phyloP scores from a whole-genome alignment of 2,329 filamentous ascomycete species.

The Pseudocercospora musae region DNA sequence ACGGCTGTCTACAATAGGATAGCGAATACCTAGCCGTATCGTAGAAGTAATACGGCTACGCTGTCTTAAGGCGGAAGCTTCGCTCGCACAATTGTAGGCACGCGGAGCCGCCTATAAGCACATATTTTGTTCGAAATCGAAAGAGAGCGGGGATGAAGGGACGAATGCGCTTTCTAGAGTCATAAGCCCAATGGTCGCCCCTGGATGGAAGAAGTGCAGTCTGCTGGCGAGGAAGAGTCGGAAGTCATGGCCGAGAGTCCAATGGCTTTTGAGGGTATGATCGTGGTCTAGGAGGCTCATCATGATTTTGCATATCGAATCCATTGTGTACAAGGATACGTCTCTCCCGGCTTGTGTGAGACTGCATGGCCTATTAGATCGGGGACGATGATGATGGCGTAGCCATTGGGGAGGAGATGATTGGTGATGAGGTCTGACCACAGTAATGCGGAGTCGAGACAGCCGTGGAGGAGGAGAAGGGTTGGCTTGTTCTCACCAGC shows the following conservation, averaged over 20 bases:
- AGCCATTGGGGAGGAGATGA: slow-evolving; percentile 38
- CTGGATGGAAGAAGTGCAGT: slow-evolving; percentile 42
- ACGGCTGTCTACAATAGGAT: no score
- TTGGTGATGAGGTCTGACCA: slow-evolving; percentile 42
- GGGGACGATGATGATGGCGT: slow-evolving; percentile 39
- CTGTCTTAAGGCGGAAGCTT: no score
- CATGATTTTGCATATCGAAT: slow-evolving; percentile 37
- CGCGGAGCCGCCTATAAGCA: no score
- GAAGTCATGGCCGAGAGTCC: slow-evolving; percentile 52
- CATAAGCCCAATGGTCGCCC: slow-evolving; percentile 40
- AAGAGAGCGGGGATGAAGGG: slow-evolving; percentile 33
- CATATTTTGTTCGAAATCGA: slow-evolving; percentile 40
- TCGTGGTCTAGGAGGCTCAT: slow-evolving; percentile 35
- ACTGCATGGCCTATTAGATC: slow-evolving; percentile 38
- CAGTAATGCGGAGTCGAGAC: slow-evolving; percentile 45
- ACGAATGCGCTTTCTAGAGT: slow-evolving; percentile 45
- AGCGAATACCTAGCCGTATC: no score
- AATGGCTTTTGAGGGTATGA: slow-evolving; percentile 39
- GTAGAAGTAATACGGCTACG: no score
- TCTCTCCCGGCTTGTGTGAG: slow-evolving; percentile 41
- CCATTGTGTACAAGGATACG: slow-evolving; percentile 34
- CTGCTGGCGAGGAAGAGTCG: slow-evolving; percentile 42
- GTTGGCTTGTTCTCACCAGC: slow-evolving; percentile 33
- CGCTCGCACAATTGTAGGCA: no score
- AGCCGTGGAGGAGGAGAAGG: slow-evolving; percentile 47